Conservation (phyloP, 1,284 basidiomycete species). For the Heterobasidion irregulare region DNA sequence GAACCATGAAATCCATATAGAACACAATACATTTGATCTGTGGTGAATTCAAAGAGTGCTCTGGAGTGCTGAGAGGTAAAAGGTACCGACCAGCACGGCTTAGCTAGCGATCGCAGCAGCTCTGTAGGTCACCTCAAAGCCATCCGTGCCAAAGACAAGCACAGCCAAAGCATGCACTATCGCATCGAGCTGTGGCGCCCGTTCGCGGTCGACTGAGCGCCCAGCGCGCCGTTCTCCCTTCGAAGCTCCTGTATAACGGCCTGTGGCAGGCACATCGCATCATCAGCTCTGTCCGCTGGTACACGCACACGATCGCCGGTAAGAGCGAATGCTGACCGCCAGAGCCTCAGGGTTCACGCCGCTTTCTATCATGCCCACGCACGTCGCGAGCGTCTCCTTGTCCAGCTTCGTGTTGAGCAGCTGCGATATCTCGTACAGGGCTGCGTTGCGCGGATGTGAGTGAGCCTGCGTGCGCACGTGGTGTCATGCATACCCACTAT, state of each 20-base stretch:
- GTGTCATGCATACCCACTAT: constrained; percentile 43
- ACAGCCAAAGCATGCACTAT: too few relatives aligned
- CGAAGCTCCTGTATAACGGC: constrained; percentile 71
- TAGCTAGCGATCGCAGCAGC: too few relatives aligned
- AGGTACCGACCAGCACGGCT: too few relatives aligned
- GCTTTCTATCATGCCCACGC: constrained; percentile 77
- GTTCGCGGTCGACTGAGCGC: not conserved
- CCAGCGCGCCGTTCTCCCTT: constrained; percentile 41
- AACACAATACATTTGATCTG: too few relatives aligned
- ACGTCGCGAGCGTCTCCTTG: constrained; percentile 75
- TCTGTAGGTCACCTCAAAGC: too few relatives aligned
- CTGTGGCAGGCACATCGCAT: constrained; percentile 25
- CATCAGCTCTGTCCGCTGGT: not conserved
- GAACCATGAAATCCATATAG: too few relatives aligned
- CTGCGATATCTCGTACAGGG: constrained; percentile 76
- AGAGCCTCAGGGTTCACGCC: constrained; percentile 82
- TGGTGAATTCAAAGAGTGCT: too few relatives aligned
- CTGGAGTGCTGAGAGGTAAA: too few relatives aligned
- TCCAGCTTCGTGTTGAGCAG: constrained; percentile 76
- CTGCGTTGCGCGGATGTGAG: constrained; percentile 26
- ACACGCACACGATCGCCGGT: not conserved
- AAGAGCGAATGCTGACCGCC: constrained; percentile 45
- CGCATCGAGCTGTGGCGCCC: not conserved
- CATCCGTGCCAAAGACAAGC: too few relatives aligned
- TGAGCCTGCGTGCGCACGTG: not conserved